Evolutionary conservation across 129 eudicot genomes (phyloP).

Genomic region (Flaveria sonorensis): DNA sequence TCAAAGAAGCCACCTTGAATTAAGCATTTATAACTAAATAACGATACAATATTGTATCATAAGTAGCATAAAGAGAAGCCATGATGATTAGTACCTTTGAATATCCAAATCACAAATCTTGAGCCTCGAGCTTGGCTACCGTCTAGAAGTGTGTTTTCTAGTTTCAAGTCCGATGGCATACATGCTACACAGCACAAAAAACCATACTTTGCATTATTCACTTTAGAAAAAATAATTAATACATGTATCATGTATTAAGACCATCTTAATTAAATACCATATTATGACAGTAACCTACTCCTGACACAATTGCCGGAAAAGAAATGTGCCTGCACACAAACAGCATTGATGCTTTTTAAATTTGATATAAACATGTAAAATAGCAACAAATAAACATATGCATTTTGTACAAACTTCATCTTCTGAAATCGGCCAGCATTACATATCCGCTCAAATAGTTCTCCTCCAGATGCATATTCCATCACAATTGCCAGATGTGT

Average conservation of each 20-base stretch:
- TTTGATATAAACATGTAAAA: background rate
- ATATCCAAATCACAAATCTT: slow-evolving; percentile 93
- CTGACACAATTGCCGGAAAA: slow-evolving; percentile 84
- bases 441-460: slow-evolving; percentile 72
- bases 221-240: background rate
- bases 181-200: slow-evolving; percentile 54
- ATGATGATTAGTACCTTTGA: slow-evolving; percentile 59
- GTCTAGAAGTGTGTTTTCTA: slow-evolving; percentile 81
- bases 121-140: slow-evolving; percentile 87
- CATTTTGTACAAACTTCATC: slow-evolving; percentile 52
- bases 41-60: background rate
- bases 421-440: slow-evolving; percentile 78
- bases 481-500: slow-evolving; percentile 77
- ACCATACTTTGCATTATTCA: slow-evolving; percentile 9
- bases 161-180: slow-evolving; percentile 86
- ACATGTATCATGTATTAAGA: background rate
- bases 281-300: slow-evolving; percentile 80
- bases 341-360: slow-evolving; percentile 2
- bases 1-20: background rate
- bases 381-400: slow-evolving; percentile 1
- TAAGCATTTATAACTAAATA: background rate
- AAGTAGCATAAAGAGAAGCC: background rate
- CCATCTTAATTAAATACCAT: slow-evolving; percentile 48
- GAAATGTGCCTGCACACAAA: slow-evolving; percentile 66
- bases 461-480: slow-evolving; percentile 88